Base-by-base conservation (phyloP, 176 grass and related monocot species). In the Eleusine coracana region DNA sequence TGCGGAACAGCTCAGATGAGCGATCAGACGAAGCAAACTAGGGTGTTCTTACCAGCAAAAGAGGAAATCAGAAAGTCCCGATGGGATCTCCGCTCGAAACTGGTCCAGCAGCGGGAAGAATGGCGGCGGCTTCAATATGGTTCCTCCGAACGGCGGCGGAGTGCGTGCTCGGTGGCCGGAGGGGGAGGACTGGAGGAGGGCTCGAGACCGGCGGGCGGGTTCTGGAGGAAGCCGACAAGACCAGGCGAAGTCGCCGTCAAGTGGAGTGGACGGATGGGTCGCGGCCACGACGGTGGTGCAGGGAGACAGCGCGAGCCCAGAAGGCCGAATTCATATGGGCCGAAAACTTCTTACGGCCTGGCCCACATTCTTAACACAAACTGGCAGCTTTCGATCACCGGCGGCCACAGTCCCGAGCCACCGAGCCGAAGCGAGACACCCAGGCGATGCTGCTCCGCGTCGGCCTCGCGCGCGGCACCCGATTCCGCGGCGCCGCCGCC, bases 381-480 rank as follows among this genome's bases (percentile, higher is more conserved):
- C 1, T 17, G 2, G 27, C 28, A 36, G 31, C 28, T 65, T 34
- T 8, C 16, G 27, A 75, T 17, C 71, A 10, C 78, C 36, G 17
- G 44, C 79, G 74, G 68, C 63, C 63, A 23, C 49, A 85, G 5
- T 27, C 39, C 14, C 60, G 72, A 31, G 27, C 20, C 40, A 23
- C 38, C 20, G 20, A 36, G 12, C 23, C 13, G 60, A 28, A 23
- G 11, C 28, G 49, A 37, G 36, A 38, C 34, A 66, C 46, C 82
- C 4, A 45, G 59, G 18, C 48, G 10, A 90, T 90, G 88, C 79
- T 90, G 60, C 80, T 89, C 65, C 92, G 92, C 65, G 54, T 77
- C 58, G 83, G 86, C 58, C 77, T 87, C 71, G 71, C 76, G 68
- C 78, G 80, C 66, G 20, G 59, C 80, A 31, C 5, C 68, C 37